Percentiles rank a stretch among this genome's conserved stretches.
These are phyloP conservation scores for Populus hybrid DNA, from an alignment of 441 rosid species.

Conservation along the genomic window DNA sequence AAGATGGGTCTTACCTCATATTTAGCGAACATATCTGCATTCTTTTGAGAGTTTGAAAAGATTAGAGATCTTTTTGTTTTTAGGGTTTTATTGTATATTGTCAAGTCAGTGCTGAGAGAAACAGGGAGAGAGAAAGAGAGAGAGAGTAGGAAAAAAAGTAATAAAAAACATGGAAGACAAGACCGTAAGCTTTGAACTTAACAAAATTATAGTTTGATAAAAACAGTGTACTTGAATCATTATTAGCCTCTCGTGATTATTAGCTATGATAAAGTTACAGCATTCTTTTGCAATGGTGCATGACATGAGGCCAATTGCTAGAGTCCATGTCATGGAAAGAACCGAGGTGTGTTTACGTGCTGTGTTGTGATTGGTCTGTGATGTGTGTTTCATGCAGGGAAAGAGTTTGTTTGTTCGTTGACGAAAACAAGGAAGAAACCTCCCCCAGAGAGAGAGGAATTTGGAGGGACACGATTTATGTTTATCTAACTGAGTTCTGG, in stretches of 20 bases:
- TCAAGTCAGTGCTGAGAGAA: background rate
- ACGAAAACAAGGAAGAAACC: background rate
- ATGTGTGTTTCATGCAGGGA: background rate
- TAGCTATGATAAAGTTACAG: background rate
- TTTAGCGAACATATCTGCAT: background rate
- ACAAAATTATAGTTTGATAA: background rate
- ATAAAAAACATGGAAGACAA: background rate
- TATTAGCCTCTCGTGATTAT: background rate
- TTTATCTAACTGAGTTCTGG: too few species aligned
- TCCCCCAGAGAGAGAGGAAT: background rate
- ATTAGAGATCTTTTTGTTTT: too few species aligned
- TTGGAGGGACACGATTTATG: background rate
- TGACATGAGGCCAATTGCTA: background rate
- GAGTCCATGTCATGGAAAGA: background rate
- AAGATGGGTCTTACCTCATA: background rate
- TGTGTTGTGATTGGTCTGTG: background rate
- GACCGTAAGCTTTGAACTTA: background rate
- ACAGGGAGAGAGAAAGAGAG: background rate
- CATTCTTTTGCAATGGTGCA: background rate
- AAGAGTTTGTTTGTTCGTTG: background rate
- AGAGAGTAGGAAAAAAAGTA: background rate
- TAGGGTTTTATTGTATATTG: background rate
- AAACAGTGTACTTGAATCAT: background rate
- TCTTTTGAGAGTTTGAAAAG: background rate
- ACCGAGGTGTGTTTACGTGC: background rate